These are phyloP conservation scores for Vigna radiata DNA, from an alignment of 306 rosid species.

Conservation along the genomic window DNA sequence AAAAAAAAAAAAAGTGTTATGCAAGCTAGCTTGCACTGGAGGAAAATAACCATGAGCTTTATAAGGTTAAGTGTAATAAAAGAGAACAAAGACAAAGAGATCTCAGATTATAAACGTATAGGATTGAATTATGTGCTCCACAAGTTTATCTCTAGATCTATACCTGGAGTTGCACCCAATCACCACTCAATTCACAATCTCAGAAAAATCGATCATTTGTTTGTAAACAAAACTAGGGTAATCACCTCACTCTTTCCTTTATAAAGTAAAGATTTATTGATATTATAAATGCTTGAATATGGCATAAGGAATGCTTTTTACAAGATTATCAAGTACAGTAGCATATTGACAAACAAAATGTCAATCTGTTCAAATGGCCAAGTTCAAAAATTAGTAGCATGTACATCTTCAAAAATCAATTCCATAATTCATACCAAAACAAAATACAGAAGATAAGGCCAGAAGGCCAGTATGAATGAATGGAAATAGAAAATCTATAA, in stretches of 20 bases:
- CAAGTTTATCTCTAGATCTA: conserved; percentile 9
- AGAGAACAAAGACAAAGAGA: neutral
- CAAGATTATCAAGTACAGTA: too few relatives aligned
- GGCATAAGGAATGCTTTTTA: too few relatives aligned
- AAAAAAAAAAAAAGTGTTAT: neutral
- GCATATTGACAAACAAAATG: too few relatives aligned
- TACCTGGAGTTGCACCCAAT: conserved; percentile 5
- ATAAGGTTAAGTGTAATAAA: neutral
- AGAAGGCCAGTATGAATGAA: conserved; percentile 5
- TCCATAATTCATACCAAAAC: neutral
- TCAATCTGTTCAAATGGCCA: too few relatives aligned
- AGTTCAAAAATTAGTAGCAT: neutral
- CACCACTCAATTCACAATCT: conserved; percentile 1
- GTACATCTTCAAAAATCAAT: neutral
- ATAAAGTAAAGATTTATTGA: neutral
- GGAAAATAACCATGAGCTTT: neutral
- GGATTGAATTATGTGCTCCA: neutral
- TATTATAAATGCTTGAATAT: too few relatives aligned
- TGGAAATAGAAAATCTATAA: conserved; percentile 9
- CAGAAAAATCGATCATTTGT: neutral
- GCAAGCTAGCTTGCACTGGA: conserved; percentile 9
- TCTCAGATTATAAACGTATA: neutral
- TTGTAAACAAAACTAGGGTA: too few relatives aligned
- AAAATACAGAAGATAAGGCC: conserved; percentile 1
- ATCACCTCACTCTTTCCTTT: neutral